Percentiles rank a stretch among this genome's conserved stretches.
These are phyloP conservation scores for Physocladia obscura DNA, from an alignment of 192 early-diverging fungal genomes.

Conservation along the genomic window DNA sequence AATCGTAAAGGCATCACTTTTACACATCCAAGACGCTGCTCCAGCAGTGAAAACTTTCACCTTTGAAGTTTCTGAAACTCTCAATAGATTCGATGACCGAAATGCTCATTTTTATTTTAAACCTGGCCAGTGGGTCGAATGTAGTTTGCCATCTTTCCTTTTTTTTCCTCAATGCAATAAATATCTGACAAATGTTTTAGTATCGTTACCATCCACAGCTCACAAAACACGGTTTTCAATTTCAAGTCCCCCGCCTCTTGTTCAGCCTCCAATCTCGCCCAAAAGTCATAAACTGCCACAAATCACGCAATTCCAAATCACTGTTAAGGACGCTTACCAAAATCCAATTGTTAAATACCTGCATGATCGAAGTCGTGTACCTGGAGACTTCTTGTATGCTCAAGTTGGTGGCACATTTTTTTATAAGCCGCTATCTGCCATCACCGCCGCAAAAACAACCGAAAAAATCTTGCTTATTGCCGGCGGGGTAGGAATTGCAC, in stretches of 20 bases:
- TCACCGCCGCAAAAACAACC: background rate
- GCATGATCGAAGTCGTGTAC: background rate
- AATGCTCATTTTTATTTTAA: background rate
- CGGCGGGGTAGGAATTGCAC: conserved; percentile 20
- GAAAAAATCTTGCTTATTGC: conserved; percentile 10
- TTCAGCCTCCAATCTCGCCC: background rate
- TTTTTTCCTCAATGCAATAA: background rate
- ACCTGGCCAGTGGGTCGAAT: conserved; percentile 15
- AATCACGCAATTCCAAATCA: background rate
- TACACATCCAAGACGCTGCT: background rate
- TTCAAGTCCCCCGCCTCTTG: conserved; percentile 1
- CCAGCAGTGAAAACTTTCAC: conserved; percentile 6
- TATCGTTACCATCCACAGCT: background rate
- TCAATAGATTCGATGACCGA: background rate
- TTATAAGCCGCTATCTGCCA: background rate
- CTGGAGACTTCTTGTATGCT: conserved; percentile 2
- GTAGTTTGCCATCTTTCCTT: background rate
- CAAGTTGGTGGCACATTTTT: conserved; percentile 19
- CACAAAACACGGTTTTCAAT: conserved; percentile 17
- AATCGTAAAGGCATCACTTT: background rate
- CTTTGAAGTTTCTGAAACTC: background rate
- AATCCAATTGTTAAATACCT: conserved; percentile 20
- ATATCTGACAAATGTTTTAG: background rate
- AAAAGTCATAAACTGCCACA: background rate
- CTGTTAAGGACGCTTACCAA: conserved; percentile 19